phyloP scores from a whole-genome alignment of 495 filamentous ascomycete species.

The Cercophora newfieldiana region DNA sequence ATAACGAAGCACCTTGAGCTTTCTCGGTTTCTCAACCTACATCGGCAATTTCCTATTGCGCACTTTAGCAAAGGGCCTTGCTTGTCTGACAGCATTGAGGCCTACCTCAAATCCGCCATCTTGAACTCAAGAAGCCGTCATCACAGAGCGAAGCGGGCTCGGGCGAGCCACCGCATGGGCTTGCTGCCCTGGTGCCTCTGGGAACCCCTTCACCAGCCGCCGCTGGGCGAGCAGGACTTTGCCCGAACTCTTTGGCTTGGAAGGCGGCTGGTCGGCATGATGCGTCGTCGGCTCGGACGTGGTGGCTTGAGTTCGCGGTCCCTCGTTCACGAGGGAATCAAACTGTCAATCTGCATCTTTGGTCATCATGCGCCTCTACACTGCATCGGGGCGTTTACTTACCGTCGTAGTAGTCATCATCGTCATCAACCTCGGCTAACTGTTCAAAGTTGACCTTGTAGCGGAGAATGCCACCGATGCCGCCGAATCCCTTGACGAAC shows the following conservation, averaged over 20 bases:
- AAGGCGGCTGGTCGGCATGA: conserved; percentile 33
- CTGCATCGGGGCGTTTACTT: background rate
- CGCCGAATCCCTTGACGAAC: conserved; percentile 99
- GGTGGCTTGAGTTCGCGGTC: conserved; percentile 67
- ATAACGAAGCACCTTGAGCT: conserved; percentile 20
- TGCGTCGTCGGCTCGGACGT: conserved; percentile 52
- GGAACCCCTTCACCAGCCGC: conserved; percentile 44
- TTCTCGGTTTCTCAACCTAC: conserved; percentile 30
- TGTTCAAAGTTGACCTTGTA: conserved; percentile 99
- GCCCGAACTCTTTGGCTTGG: conserved; percentile 40
- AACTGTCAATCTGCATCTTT: conserved; percentile 75
- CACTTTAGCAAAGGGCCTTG: background rate
- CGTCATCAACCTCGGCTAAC: conserved; percentile 88
- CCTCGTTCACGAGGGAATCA: conserved; percentile 93
- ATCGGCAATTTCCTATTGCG: conserved; percentile 21
- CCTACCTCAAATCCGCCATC: conserved; percentile 29
- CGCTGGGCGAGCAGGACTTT: conserved; percentile 38
- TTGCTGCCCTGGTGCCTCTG: conserved; percentile 39
- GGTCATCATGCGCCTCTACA: background rate
- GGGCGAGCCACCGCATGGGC: conserved; percentile 49
- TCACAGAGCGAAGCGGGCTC: conserved; percentile 60
- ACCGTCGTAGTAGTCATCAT: conserved; percentile 99
- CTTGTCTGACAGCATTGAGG: background rate
- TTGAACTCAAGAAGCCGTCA: conserved; percentile 56
- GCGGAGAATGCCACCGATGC: conserved; percentile 92